Conservation (phyloP, 2,329 filamentous ascomycete species). For the Aspergillus sojae region DNA sequence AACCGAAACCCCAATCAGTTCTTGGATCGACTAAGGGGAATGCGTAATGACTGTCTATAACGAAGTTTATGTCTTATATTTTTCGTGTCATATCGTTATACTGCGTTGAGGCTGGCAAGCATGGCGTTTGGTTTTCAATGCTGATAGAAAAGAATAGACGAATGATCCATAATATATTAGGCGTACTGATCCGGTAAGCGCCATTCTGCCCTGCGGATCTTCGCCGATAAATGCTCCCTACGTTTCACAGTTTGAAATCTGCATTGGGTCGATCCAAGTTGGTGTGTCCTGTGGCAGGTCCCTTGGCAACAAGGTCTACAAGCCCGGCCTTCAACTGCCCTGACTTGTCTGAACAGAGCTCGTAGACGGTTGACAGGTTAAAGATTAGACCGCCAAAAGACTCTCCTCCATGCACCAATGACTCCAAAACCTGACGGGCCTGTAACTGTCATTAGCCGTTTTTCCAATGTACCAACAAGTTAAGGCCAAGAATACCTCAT, state of each 20-base stretch:
- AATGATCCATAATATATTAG: not conserved
- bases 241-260: constrained; percentile 73
- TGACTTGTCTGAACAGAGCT: constrained; percentile 81
- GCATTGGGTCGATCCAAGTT: constrained; percentile 73
- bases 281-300: constrained; percentile 54
- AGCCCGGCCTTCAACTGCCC: constrained; percentile 70
- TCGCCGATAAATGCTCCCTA: not conserved
- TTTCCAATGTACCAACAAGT: not conserved
- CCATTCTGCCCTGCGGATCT: not conserved
- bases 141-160: not conserved
- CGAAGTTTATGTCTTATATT: constrained; percentile 2
- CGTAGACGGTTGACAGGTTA: constrained; percentile 88
- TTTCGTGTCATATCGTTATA: constrained; percentile 10
- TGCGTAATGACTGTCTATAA: constrained; percentile 1
- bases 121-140: constrained; percentile 18
- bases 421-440: constrained; percentile 69
- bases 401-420: constrained; percentile 62
- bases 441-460: constrained; percentile 34
- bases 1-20: constrained; percentile 26
- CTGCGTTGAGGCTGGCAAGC: constrained; percentile 18
- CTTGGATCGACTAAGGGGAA: constrained; percentile 22
- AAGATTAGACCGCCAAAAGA: constrained; percentile 82
- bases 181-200: not conserved
- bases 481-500: constrained; percentile 57
- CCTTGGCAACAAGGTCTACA: constrained; percentile 68